A percentile compares a stretch with the other conserved stretches of the same genome.
Evolutionary conservation across 179 eudicot species (phyloP).

Genomic region (Beta lomatogona): DNA sequence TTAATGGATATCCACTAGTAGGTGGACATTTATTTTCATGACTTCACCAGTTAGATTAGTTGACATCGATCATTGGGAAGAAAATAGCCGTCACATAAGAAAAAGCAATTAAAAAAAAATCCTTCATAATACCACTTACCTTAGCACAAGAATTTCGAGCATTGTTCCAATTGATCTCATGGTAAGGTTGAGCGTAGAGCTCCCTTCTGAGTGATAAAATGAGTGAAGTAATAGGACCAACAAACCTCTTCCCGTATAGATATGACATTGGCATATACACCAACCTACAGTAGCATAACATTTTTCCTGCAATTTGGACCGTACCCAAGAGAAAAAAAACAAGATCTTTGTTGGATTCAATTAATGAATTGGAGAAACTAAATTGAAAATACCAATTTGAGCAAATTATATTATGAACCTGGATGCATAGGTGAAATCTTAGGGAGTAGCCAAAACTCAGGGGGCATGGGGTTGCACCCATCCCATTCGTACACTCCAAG

Average conservation of each 20-base stretch:
- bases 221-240: slow-evolving; percentile 52
- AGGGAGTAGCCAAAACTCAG: slow-evolving; percentile 81
- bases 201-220: slow-evolving; percentile 52
- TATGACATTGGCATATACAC: slow-evolving; percentile 79
- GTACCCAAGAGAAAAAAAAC: not conserved
- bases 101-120: not conserved
- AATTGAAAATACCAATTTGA: too few relatives aligned
- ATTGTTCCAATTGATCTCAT: slow-evolving; percentile 60
- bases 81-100: too few relatives aligned
- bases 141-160: slow-evolving; percentile 59
- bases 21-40: too few relatives aligned
- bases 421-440: slow-evolving; percentile 63
- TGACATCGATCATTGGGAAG: too few relatives aligned
- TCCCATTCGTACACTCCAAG: slow-evolving; percentile 79
- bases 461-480: slow-evolving; percentile 90
- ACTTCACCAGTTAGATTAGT: too few relatives aligned
- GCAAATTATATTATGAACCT: slow-evolving; percentile 32
- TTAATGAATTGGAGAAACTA: not conserved
- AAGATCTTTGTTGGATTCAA: not conserved
- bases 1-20: too few relatives aligned
- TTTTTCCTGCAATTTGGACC: slow-evolving; percentile 43
- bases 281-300: slow-evolving; percentile 57
- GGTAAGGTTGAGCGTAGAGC: slow-evolving; percentile 52
- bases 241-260: slow-evolving; percentile 68
- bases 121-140: slow-evolving; percentile 32